phyloP scores from a whole-genome alignment of 345 rosid genomes.

The Luvunga scandens region DNA sequence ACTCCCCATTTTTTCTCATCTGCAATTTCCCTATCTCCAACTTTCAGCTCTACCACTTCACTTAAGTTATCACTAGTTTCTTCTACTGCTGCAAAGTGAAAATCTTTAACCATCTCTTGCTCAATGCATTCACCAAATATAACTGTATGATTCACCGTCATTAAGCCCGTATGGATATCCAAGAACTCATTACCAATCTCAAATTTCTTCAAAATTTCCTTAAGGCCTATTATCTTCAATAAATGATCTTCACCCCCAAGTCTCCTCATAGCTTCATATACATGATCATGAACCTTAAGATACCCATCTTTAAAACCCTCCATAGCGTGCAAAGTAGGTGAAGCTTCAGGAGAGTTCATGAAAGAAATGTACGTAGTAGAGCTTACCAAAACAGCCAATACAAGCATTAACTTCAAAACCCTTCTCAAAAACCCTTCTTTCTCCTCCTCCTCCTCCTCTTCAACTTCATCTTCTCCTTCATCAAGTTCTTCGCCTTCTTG shows the following conservation, averaged over 20 bases:
- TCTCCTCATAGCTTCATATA: constrained; percentile 6
- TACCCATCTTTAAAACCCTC: constrained; percentile 17
- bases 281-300: constrained; percentile 20
- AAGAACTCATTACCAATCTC: constrained; percentile 5
- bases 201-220: constrained; percentile 11
- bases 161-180: constrained; percentile 2
- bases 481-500: constrained; percentile 24
- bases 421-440: constrained; percentile 26
- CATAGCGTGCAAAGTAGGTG: constrained; percentile 8
- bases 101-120: constrained; percentile 12
- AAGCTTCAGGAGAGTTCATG: constrained; percentile 27
- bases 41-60: not conserved
- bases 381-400: constrained; percentile 29
- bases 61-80: constrained; percentile 5
- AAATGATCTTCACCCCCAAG: not conserved
- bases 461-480: constrained; percentile 9
- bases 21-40: constrained; percentile 1
- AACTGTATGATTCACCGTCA: constrained; percentile 12
- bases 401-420: constrained; percentile 21
- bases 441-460: constrained; percentile 19
- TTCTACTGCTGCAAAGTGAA: not conserved
- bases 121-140: not conserved
- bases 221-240: not conserved
- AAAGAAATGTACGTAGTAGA: constrained; percentile 32
- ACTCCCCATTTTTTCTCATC: not conserved